Evolutionary conservation across 176 grass and related monocot genomes (phyloP).

Genomic region (Miscanthus lutarioriparius): DNA sequence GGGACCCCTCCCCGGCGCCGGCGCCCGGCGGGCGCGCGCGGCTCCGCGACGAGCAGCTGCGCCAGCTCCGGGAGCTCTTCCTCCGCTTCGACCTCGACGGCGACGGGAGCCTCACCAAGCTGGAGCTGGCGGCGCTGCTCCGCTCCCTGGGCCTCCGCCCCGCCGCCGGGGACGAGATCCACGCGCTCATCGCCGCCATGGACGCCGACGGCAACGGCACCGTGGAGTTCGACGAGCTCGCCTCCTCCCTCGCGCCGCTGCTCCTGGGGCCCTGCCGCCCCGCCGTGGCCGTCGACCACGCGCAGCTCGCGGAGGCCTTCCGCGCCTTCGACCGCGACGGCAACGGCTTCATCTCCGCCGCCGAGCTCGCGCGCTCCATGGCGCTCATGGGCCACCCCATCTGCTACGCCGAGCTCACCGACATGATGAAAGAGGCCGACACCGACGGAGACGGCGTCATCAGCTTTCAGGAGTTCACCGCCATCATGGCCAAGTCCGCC

Average conservation of each 20-base stretch:
- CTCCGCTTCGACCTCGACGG: constrained; percentile 59
- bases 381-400: constrained; percentile 60
- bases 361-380: constrained; percentile 70
- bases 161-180: constrained; percentile 52
- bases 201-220: constrained; percentile 61
- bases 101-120: constrained; percentile 62
- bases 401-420: constrained; percentile 56
- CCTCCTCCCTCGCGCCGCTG: constrained; percentile 49
- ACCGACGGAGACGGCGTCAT: constrained; percentile 62
- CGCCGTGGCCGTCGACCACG: constrained; percentile 53
- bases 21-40: constrained; percentile 20
- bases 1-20: not conserved
- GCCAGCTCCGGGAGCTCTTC: constrained; percentile 59
- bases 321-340: constrained; percentile 61
- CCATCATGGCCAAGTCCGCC: constrained; percentile 66
- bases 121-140: constrained; percentile 59
- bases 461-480: constrained; percentile 62
- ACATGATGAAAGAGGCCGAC: constrained; percentile 70
- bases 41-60: constrained; percentile 55
- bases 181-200: constrained; percentile 53
- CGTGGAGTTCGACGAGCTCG: constrained; percentile 61
- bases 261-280: constrained; percentile 51
- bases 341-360: constrained; percentile 66
- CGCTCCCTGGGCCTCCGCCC: constrained; percentile 53
- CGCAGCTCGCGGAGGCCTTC: constrained; percentile 62